Base-by-base conservation (phyloP, 192 early-diverging fungal species). In the Coemansia sp. region DNA sequence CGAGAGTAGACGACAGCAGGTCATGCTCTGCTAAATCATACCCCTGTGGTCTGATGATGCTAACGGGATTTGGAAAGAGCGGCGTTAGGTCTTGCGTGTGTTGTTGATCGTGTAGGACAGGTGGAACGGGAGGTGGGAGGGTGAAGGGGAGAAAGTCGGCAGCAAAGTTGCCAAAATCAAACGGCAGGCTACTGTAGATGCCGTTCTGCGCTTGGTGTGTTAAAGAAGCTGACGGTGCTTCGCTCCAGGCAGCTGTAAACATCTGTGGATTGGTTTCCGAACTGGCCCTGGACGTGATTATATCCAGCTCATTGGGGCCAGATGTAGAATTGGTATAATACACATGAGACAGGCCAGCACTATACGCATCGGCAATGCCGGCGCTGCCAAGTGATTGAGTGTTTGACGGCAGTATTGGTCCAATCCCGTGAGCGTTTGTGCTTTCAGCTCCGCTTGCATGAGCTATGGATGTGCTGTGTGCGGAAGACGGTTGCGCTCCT, bases 1-100 rank as follows among this genome's bases (percentile, higher is more conserved):
- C 79, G 3, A 81, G 71, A 18, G 79, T 73, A 7, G 57, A 68
- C 18, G 79, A 81, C 42, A 81, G 65, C 16, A 70, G 70, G 61
- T 66, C 68, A 18, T 50, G 32, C 38, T 72, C 68, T 16, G 61
- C 52, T 12, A 38, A 43, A 7, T 43, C 47, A 3, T 63, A 48
- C 8, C 21, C 53, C 42, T 63, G 68, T 6, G 32, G 32, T 12
- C 52, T 42, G 70, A 47, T 23, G 16, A 41, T 15, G 38, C 23
- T n/a, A 12, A 43, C 32, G 2, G 39, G n/a, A 8, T 53, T 39
- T 23, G 53, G 18, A 5, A 18, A 48, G 44, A 40, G 48, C 44
- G 32, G 23, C 32, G 26, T n/a, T 5, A 23, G 61, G 0, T 16
- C 43, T 38, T 48, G 59, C 8, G 57, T 16, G 5, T 39, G 10